These are phyloP conservation scores for Dendrobium huoshanense DNA, from an alignment of 106 monocot species.

Conservation along the genomic window DNA sequence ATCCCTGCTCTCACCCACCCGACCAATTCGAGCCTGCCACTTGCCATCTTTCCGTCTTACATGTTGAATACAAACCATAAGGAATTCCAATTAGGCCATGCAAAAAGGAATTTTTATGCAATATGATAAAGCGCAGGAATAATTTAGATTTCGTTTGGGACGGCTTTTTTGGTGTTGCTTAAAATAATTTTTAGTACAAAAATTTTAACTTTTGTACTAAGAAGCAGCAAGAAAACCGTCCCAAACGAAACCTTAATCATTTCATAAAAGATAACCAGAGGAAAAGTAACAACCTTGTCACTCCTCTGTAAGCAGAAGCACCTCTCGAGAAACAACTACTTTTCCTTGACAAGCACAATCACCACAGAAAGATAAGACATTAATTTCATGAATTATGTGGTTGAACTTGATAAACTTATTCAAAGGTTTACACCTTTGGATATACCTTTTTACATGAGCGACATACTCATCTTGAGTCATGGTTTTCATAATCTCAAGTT, in stretches of 20 bases:
- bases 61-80: conserved; percentile 8
- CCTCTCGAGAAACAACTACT: conserved; percentile 72
- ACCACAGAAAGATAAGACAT: neutral
- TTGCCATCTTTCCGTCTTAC: conserved; percentile 65
- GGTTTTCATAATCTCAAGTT: conserved; percentile 48
- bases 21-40: conserved; percentile 67
- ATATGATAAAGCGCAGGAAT: neutral
- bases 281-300: conserved; percentile 39
- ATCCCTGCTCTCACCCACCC: conserved; percentile 52
- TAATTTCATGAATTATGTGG: neutral
- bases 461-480: conserved; percentile 72
- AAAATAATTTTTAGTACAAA: too few species aligned
- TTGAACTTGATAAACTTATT: neutral
- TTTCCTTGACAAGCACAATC: conserved; percentile 24
- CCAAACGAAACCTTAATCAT: neutral
- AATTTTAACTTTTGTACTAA: too few species aligned
- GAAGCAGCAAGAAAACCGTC: too few species aligned
- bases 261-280: neutral
- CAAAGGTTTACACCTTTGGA: neutral
- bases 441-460: conserved; percentile 50
- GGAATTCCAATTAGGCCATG: neutral
- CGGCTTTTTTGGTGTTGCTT: too few species aligned
- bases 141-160: neutral
- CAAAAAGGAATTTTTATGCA: too few species aligned
- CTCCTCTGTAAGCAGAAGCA: conserved; percentile 55